Evolutionary conservation across 1,284 basidiomycete genomes (phyloP), one percentile per base, ranked within the genome.

Genomic region (Amylostereum areolatum): DNA sequence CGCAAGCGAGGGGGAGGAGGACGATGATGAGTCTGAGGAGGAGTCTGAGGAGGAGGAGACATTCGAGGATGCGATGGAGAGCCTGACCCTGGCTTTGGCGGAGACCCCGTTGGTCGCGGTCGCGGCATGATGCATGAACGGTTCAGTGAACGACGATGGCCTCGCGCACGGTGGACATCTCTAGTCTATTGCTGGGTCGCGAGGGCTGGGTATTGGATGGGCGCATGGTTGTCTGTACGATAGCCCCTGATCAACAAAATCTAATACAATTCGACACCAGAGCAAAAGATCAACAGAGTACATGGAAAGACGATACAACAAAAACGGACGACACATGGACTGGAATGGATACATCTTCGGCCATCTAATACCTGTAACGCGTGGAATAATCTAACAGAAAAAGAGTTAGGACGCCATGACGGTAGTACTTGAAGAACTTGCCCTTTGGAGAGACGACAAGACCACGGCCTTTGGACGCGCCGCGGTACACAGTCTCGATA

Each of bases 381-480:
- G 89, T 92, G 7, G 89, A 91, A 57, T 92, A 91, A 63, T 91
- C 89, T 90, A 58, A 18, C 2, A n/a, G n/a, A 40, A 43, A 11
- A 47, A 31, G 47, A 35, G 25, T 27, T 57, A 32, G 56, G 50
- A 47, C 43, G 30, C 4, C 8, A 43, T 3, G 12, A 43, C 31
- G 6, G 32, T 40, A 47, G 3, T 3, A 12, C n/a, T 7, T 8
- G n/a, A 18, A 42, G 36, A 11, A 66, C 76, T 31, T 34, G 91
- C 93, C 94, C 78, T 94, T 95, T 0, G 96, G 96, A 1, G 94
- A 94, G 30, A 99, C 93, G 46, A 99, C 96, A 27, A 99, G 75
- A 92, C 96, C 96, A 52, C 96, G 87, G 9, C 97, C 96, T 64
- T 98, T 99, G 2, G 92, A 94, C 2, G 96, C 96, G 28, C 96